Evolutionary conservation across 805 yeast genomes (phyloP).

Genomic region (Myxozyma monticola): DNA sequence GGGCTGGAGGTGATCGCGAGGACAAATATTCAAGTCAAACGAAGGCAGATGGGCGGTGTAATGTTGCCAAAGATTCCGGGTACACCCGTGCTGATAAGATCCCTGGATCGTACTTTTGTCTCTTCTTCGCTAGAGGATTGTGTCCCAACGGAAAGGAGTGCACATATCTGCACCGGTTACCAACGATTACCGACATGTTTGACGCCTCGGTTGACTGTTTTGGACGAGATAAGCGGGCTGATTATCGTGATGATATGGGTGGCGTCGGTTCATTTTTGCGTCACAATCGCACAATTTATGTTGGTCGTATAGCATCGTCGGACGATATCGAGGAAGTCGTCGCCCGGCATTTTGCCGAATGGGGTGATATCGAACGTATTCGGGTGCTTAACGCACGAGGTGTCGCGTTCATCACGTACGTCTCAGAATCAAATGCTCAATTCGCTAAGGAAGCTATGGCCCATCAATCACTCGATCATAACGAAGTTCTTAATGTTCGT

Average conservation of each 20-base stretch:
- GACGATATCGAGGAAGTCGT: constrained; percentile 45
- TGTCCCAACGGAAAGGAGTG: constrained; percentile 74
- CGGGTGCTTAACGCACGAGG: constrained; percentile 60
- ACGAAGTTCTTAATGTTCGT: constrained; percentile 66
- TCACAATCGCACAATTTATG: constrained; percentile 71
- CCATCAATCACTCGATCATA: constrained; percentile 67
- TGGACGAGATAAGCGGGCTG: constrained; percentile 83
- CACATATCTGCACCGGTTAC: constrained; percentile 74
- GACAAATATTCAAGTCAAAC: constrained; percentile 41
- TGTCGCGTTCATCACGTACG: constrained; percentile 77
- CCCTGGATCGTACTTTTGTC: constrained; percentile 57
- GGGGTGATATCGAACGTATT: constrained; percentile 73
- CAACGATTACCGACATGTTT: constrained; percentile 56
- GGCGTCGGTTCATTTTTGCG: constrained; percentile 82
- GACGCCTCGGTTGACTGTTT: constrained; percentile 80
- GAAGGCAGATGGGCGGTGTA: constrained; percentile 60
- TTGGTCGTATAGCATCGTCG: constrained; percentile 57
- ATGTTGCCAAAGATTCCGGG: constrained; percentile 67
- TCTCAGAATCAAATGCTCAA: constrained; percentile 73
- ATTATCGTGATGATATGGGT: constrained; percentile 87
- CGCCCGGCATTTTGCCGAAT: constrained; percentile 60
- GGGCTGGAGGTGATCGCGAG: constrained; percentile 74
- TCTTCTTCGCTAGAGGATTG: constrained; percentile 86
- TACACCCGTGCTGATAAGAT: constrained; percentile 65
- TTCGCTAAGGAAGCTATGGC: constrained; percentile 96